Conservation (phyloP, 805 yeast genomes). For the Saccharomycodes ludwigii region DNA sequence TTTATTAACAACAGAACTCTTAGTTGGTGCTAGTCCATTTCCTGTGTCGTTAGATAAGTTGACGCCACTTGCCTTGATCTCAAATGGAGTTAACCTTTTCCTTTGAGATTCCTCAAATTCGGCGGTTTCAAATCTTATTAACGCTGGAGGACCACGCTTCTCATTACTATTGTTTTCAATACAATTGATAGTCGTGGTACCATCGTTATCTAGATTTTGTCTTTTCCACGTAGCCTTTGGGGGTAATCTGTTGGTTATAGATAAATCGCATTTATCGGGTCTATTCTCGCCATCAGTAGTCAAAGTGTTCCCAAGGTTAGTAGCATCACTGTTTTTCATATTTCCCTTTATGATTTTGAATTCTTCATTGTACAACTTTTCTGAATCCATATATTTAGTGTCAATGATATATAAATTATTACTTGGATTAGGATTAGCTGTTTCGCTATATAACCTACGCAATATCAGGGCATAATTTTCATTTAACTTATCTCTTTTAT, state of each 20-base stretch:
- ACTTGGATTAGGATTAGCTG: constrained; percentile 15
- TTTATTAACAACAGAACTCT: constrained; percentile 22
- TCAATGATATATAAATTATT: constrained; percentile 4
- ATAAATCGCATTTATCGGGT: background rate
- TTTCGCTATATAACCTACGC: constrained; percentile 19
- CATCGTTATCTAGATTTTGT: no score
- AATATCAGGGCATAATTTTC: constrained; percentile 20
- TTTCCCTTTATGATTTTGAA: constrained; percentile 9
- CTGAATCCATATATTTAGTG: background rate
- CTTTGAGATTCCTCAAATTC: constrained; percentile 19
- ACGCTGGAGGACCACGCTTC: background rate
- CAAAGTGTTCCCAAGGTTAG: constrained; percentile 2
- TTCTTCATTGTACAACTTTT: constrained; percentile 3
- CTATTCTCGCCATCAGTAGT: background rate
- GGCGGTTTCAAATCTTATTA: constrained; percentile 21
- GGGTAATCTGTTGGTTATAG: constrained; percentile 3
- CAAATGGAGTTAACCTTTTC: constrained; percentile 13
- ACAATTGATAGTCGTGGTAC: no score
- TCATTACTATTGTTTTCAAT: constrained; percentile 2
- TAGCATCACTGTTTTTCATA: constrained; percentile 4
- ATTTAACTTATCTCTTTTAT: constrained; percentile 19
- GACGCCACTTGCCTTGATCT: constrained; percentile 26
- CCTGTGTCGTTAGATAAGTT: constrained; percentile 24
- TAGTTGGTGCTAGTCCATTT: constrained; percentile 24
- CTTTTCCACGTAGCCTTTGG: constrained; percentile 6